Evolutionary conservation across 2,329 filamentous ascomycete species (phyloP).

Genomic region (Colletotrichum lindemuthianum): DNA sequence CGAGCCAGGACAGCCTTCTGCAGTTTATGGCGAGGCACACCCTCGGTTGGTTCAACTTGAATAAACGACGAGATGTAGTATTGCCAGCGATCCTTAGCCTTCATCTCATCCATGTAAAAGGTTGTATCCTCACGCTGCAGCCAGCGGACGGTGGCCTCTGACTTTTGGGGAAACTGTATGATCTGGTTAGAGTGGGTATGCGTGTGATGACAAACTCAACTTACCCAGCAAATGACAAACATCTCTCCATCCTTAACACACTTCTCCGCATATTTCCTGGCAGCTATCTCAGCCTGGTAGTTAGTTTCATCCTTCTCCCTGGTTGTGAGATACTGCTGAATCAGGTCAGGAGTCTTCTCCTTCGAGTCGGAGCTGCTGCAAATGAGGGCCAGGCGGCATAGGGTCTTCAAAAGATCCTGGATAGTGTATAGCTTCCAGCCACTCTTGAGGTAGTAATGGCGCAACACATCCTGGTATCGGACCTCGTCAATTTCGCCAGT

Average conservation of each 20-base stretch:
- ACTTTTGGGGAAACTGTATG: slow-evolving; percentile 71
- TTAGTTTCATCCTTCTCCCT: slow-evolving; percentile 87
- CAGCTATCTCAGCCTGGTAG: slow-evolving; percentile 88
- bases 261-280: slow-evolving; percentile 92
- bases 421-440: slow-evolving; percentile 96
- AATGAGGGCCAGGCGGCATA: slow-evolving; percentile 82
- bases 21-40: slow-evolving; percentile 72
- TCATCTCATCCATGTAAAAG: slow-evolving; percentile 89
- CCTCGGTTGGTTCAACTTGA: slow-evolving; percentile 88
- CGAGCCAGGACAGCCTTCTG: slow-evolving; percentile 76
- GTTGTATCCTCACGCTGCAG: slow-evolving; percentile 76
- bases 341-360: slow-evolving; percentile 92
- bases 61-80: slow-evolving; percentile 96
- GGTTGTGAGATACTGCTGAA: slow-evolving; percentile 85
- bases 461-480: slow-evolving; percentile 88
- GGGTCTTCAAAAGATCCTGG: slow-evolving; percentile 84
- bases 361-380: slow-evolving; percentile 88
- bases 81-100: slow-evolving; percentile 85
- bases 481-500: slow-evolving; percentile 82
- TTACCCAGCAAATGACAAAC: slow-evolving; percentile 90
- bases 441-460: slow-evolving; percentile 88
- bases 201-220: slow-evolving; percentile 49
- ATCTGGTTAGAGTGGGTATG: slow-evolving; percentile 44
- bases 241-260: slow-evolving; percentile 92
- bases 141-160: slow-evolving; percentile 78